Evolutionary conservation across 306 rosid genomes (phyloP).

Genomic region (Prunus padus): DNA sequence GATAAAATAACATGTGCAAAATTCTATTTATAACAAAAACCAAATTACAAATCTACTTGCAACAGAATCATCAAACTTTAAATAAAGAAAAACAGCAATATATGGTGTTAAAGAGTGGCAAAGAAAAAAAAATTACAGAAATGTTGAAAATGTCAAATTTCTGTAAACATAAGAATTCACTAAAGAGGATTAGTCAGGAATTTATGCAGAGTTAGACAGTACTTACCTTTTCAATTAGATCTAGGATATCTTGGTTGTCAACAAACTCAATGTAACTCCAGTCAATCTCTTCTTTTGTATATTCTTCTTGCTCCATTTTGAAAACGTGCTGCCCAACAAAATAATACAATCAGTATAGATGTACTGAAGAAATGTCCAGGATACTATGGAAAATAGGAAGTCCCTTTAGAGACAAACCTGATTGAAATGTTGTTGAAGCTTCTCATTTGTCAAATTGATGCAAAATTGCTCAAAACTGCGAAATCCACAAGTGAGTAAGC

Average conservation of each 20-base stretch:
- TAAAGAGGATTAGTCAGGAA: constrained; percentile 17
- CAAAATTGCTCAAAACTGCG: constrained; percentile 98
- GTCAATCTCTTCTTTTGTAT: constrained; percentile 95
- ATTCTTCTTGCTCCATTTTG: constrained; percentile 99
- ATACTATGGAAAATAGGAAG: constrained; percentile 20
- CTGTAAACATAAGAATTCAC: neutral
- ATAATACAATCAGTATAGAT: constrained; percentile 12
- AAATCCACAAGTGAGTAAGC: constrained; percentile 21
- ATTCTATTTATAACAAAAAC: neutral
- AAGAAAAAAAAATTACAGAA: neutral
- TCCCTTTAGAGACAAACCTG: constrained; percentile 61
- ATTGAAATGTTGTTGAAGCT: constrained; percentile 98
- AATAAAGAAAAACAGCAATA: neutral
- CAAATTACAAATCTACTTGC: neutral
- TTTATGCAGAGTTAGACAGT: constrained; percentile 20
- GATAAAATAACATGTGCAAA: neutral
- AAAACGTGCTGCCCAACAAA: constrained; percentile 79
- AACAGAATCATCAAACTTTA: neutral
- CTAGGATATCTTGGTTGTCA: constrained; percentile 92
- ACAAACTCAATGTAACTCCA: constrained; percentile 99
- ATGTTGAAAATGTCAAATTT: neutral
- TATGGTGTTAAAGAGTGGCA: neutral
- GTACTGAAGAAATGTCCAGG: constrained; percentile 20
- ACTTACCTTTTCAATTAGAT: constrained; percentile 95
- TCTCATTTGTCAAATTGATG: constrained; percentile 97